phyloP scores from a whole-genome alignment of 2,329 filamentous ascomycete species.

The Fusarium stilboides region DNA sequence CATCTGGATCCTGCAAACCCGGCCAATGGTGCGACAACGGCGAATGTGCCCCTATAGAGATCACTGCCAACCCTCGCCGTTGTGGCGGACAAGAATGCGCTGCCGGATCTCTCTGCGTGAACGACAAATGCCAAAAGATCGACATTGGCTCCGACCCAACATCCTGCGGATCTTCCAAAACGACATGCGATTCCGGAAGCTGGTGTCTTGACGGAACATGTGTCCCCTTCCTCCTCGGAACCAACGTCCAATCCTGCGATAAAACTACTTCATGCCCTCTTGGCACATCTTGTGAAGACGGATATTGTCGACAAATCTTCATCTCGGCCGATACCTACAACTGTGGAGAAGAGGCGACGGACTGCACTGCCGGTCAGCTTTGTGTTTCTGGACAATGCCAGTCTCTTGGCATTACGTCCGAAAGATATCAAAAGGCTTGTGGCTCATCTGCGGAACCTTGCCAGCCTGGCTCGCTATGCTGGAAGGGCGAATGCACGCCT shows the following conservation, averaged over 20 bases:
- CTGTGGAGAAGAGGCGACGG: conserved; percentile 16
- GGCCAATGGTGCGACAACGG: conserved; percentile 34
- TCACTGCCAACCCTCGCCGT: conserved; percentile 18
- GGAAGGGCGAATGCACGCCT: conserved; percentile 6
- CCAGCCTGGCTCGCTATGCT: conserved; percentile 24
- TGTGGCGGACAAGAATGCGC: conserved; percentile 21
- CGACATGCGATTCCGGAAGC: conserved; percentile 31
- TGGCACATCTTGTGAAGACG: conserved; percentile 14
- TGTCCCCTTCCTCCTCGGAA: conserved; percentile 37
- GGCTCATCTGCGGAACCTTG: conserved; percentile 16
- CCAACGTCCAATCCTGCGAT: conserved; percentile 31
- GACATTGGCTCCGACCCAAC: conserved; percentile 31
- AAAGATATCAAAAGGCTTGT: conserved; percentile 9
- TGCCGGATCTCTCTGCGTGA: conserved; percentile 36
- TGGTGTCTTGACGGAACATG: conserved; percentile 39
- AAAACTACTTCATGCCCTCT: conserved; percentile 21
- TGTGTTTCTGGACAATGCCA: conserved; percentile 32
- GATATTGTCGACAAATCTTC: conserved; percentile 27
- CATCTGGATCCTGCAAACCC: conserved; percentile 13
- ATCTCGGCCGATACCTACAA: conserved; percentile 29
- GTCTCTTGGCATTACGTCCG: conserved; percentile 12
- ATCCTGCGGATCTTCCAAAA: conserved; percentile 25
- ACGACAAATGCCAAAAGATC: conserved; percentile 24
- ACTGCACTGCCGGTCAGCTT: conserved; percentile 31
- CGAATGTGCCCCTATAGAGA: conserved; percentile 31